Percentiles rank a stretch among this genome's conserved stretches.
phyloP scores from a whole-genome alignment of 306 rosid genomes.

The Neltuma alba region DNA sequence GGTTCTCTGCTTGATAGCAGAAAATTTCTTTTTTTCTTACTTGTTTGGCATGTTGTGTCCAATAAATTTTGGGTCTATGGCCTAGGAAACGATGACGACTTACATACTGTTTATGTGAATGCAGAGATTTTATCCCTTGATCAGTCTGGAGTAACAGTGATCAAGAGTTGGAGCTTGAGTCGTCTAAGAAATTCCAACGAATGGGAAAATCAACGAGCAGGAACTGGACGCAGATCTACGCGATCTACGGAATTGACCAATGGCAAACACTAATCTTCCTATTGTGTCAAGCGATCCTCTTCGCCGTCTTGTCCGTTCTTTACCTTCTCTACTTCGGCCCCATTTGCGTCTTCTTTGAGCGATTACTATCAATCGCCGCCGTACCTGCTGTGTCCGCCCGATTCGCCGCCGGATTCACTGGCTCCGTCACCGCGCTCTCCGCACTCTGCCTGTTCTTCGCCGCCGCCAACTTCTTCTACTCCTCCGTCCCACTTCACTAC shows the following conservation, averaged over 20 bases:
- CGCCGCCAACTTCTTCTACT: constrained; percentile 91
- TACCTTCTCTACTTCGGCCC: constrained; percentile 67
- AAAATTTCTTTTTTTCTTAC: not conserved
- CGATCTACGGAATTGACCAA: constrained; percentile 93
- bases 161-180: not conserved
- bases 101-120: not conserved
- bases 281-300: constrained; percentile 71
- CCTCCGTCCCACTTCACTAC: constrained; percentile 88
- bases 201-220: constrained; percentile 78
- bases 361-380: constrained; percentile 50
- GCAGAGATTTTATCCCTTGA: not conserved
- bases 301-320: constrained; percentile 66
- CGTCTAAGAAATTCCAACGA: not conserved
- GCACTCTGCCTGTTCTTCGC: constrained; percentile 86
- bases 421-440: constrained; percentile 79
- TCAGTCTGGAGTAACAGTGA: not conserved
- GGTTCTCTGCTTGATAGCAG: not conserved
- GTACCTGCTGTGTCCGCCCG: constrained; percentile 59
- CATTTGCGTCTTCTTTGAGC: constrained; percentile 61
- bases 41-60: not conserved
- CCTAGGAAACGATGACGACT: not conserved
- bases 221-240: constrained; percentile 94
- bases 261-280: constrained; percentile 88
- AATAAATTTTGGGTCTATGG: not conserved
- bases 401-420: constrained; percentile 88